phyloP scores from a whole-genome alignment of 2,329 filamentous ascomycete species.

The Huntiella moniliformis region DNA sequence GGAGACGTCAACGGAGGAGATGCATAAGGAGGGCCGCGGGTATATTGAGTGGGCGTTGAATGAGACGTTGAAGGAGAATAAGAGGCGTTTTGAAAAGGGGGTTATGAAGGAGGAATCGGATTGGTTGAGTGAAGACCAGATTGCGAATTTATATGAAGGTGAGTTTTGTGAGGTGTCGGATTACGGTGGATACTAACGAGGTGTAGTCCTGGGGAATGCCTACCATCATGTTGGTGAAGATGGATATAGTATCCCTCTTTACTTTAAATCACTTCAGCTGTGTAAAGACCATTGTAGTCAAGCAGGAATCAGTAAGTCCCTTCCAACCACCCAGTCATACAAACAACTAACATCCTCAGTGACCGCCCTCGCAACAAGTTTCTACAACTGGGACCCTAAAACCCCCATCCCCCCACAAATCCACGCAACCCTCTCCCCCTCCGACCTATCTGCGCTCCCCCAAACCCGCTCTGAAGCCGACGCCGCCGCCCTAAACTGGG shows the following conservation, averaged over 20 bases:
- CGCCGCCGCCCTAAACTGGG: constrained; percentile 8
- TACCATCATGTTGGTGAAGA: constrained; percentile 33
- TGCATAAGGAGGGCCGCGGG: constrained; percentile 47
- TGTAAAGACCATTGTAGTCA: constrained; percentile 53
- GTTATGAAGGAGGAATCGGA: constrained; percentile 50
- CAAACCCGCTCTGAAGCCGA: constrained; percentile 5
- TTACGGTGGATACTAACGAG: too few species aligned
- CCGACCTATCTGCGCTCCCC: constrained; percentile 8
- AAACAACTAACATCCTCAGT: background rate
- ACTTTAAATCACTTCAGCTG: constrained; percentile 63
- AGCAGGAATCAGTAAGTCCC: constrained; percentile 50
- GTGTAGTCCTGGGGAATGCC: constrained; percentile 48
- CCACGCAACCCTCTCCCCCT: constrained; percentile 5
- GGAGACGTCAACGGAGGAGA: constrained; percentile 53
- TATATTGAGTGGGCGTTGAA: constrained; percentile 66
- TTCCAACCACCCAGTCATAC: background rate
- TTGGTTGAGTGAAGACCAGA: constrained; percentile 52
- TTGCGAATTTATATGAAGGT: constrained; percentile 58
- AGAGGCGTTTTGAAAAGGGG: constrained; percentile 46
- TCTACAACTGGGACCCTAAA: constrained; percentile 9
- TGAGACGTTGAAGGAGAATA: constrained; percentile 54
- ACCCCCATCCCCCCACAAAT: constrained; percentile 3
- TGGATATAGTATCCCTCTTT: constrained; percentile 43
- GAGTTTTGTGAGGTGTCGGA: constrained; percentile 12
- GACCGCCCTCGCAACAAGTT: constrained; percentile 9